phyloP scores from a whole-genome alignment of 768 basidiomycete species.

The Lentinula raphanica region DNA sequence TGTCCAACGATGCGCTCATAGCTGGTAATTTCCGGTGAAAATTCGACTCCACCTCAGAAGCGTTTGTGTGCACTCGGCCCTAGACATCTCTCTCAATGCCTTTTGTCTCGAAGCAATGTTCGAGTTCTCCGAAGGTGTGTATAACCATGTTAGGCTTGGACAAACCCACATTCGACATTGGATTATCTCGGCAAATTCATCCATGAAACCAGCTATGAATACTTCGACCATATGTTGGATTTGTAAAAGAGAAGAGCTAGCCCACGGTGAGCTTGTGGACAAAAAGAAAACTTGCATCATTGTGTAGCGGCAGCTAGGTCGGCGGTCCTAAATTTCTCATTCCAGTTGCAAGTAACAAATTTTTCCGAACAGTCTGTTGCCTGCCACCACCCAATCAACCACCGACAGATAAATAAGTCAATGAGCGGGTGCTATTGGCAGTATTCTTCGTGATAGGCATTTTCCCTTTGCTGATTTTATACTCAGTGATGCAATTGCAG shows the following conservation, averaged over 20 bases:
- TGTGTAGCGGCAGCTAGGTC: neutral
- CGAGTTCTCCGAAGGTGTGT: too few relatives aligned
- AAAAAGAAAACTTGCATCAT: neutral
- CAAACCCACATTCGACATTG: neutral
- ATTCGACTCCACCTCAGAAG: too few relatives aligned
- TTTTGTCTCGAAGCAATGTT: too few relatives aligned
- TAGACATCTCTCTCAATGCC: too few relatives aligned
- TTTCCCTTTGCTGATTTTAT: neutral
- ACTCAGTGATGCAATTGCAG: neutral
- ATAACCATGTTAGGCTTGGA: neutral
- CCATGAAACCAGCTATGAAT: neutral
- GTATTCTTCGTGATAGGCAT: neutral
- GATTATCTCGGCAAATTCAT: neutral
- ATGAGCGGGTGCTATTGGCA: neutral
- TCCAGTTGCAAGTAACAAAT: neutral
- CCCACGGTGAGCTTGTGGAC: neutral
- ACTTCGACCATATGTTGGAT: neutral
- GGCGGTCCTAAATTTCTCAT: neutral
- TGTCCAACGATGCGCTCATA: neutral
- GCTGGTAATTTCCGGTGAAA: too few relatives aligned
- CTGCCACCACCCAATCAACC: slow-evolving; percentile 5
- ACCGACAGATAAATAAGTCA: neutral
- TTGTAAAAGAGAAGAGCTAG: neutral
- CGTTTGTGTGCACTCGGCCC: too few relatives aligned
- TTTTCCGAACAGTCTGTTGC: neutral